These are phyloP conservation scores for Exophiala sp. DNA, from an alignment of 2,329 filamentous ascomycete species.

Conservation along the genomic window DNA sequence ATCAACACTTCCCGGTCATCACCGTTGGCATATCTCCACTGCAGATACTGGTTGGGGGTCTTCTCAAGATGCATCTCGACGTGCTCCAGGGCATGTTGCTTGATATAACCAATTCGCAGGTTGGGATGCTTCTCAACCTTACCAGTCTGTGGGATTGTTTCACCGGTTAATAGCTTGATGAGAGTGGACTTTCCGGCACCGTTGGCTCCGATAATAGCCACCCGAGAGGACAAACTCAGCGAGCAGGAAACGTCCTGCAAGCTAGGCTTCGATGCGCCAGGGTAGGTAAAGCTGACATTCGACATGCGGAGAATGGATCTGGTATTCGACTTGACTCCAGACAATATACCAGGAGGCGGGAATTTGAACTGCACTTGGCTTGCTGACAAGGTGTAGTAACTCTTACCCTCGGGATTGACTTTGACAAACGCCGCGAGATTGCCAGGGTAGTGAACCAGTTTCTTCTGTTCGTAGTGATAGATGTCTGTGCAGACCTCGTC, in stretches of 20 bases:
- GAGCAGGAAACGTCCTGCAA: conserved; percentile 80
- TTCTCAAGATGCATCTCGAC: conserved; percentile 99
- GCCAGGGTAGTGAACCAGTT: conserved; percentile 57
- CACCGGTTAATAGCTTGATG: conserved; percentile 94
- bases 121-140: conserved; percentile 98
- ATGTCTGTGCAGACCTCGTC: conserved; percentile 98
- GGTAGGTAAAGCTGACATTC: conserved; percentile 88
- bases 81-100: conserved; percentile 97
- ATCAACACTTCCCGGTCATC: conserved; percentile 95
- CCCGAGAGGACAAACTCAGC: conserved; percentile 80
- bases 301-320: conserved; percentile 93
- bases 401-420: conserved; percentile 87
- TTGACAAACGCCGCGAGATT: conserved; percentile 66
- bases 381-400: conserved; percentile 91
- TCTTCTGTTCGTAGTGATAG: conserved; percentile 98
- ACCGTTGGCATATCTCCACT: conserved; percentile 96
- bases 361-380: conserved; percentile 95
- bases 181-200: conserved; percentile 97
- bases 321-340: conserved; percentile 90
- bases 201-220: conserved; percentile 94
- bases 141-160: conserved; percentile 73
- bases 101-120: conserved; percentile 97
- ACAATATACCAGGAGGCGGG: conserved; percentile 86
- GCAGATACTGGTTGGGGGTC: conserved; percentile 96
- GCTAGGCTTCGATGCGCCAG: conserved; percentile 81